phyloP scores from a whole-genome alignment of 1,284 basidiomycete genomes.

The Cutaneotrichosporon arboriforme region DNA sequence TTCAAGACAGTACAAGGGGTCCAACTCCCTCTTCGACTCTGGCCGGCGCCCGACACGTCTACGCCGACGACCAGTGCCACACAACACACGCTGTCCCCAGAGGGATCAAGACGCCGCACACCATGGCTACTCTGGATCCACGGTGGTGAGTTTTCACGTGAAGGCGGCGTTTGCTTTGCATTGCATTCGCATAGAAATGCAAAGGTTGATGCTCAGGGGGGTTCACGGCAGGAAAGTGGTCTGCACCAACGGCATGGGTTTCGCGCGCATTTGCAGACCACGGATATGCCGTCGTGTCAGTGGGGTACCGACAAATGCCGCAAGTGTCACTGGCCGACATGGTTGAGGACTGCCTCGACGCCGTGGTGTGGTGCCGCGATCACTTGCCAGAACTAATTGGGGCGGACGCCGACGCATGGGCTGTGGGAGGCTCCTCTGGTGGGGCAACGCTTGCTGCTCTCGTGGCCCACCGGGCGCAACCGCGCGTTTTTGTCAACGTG shows the following conservation, averaged over 20 bases:
- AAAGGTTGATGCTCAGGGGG: no score
- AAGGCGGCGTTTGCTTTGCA: neutral
- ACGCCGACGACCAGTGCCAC: neutral
- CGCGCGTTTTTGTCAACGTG: conserved; percentile 5
- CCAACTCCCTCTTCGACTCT: conserved; percentile 27
- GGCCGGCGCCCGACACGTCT: conserved; percentile 16
- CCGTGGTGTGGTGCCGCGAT: conserved; percentile 18
- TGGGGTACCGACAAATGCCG: conserved; percentile 29
- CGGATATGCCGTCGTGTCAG: conserved; percentile 30
- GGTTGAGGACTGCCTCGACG: conserved; percentile 22
- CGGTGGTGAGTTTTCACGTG: conserved; percentile 15
- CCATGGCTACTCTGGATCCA: conserved; percentile 23
- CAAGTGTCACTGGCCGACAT: conserved; percentile 25
- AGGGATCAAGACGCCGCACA: no score
- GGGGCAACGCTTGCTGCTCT: conserved; percentile 9
- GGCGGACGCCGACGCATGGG: conserved; percentile 19
- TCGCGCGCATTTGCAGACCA: conserved; percentile 18
- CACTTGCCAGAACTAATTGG: conserved; percentile 10
- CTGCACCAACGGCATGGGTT: conserved; percentile 23
- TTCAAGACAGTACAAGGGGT: conserved; percentile 27
- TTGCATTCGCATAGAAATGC: no score
- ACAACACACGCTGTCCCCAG: no score
- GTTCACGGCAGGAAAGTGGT: conserved; percentile 18
- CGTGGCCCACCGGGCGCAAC: neutral
- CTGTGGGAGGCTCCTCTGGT: conserved; percentile 21